Base-by-base conservation (phyloP, 345 rosid species). In the Erysimum cheiranthoides region DNA sequence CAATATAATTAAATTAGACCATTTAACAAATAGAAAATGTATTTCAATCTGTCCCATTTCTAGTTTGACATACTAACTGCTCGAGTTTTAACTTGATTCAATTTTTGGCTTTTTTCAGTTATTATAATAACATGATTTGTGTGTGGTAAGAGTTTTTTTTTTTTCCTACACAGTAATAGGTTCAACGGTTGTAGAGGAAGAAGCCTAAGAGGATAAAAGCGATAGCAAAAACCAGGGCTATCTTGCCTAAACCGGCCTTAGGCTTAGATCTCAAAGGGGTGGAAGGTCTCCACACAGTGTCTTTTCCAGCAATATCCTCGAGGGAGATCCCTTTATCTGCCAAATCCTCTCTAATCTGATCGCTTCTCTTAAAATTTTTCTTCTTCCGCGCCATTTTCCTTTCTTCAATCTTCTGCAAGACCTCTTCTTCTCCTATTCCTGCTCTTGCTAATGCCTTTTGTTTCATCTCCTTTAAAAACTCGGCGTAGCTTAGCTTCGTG, bases 281-380 rank as follows among this genome's bases (percentile, higher is more conserved):
- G 49, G 3, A n/a, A 0, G 49, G 49, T 45, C 49, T 14, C 49
- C 49, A 45, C 9, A 45, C 49, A 2, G 49, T 45, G 1, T 6
- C 49, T 21, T 21, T 21, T 45, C 49, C 49, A 5, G 8, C 18
- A 14, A n/a, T n/a, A n/a, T 45, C 49, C 49, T 45, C 47, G 7
- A 43, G 47, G 3, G 6, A 5, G 16, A 43, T 43, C 2, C 47
- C 47, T 14, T 43, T 43, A 43, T 1, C 16, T 43, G 47, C 47
- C 17, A 43, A 43, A 16, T 0, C 2, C 25, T 85, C 84, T 83
- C 98, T 85, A 40, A 90, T 85, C 81, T 79, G 74, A 85, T 92
- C 97, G 56, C 93, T 86, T 75, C 31, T 88, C 5, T 70, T 56
- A 18, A 91, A 94, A 8, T 92, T 90, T 75, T 92, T 89, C 35